A percentile compares a stretch with the other conserved stretches of the same genome.
Evolutionary conservation across 805 yeast genomes (phyloP).

Genomic region (Lachancea fermentati): DNA sequence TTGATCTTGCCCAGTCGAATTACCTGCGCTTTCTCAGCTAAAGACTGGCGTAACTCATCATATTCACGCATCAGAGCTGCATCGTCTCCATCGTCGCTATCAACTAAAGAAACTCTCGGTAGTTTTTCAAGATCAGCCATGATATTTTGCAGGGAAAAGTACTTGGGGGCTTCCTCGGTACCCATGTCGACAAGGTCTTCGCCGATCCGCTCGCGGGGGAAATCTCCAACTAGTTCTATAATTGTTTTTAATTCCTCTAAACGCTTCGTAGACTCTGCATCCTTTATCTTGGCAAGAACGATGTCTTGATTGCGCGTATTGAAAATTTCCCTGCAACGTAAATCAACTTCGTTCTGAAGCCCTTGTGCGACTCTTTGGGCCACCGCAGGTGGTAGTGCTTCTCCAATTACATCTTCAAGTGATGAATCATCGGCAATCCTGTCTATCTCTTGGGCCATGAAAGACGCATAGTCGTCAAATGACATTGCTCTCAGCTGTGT

Average conservation of each 20-base stretch:
- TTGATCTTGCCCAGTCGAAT: conserved; percentile 3
- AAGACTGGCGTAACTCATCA: conserved; percentile 16
- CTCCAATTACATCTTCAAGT: too few species aligned
- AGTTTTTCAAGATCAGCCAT: conserved; percentile 19
- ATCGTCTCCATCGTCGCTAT: conserved; percentile 11
- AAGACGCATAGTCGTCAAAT: too few species aligned
- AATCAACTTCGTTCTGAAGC: conserved; percentile 1
- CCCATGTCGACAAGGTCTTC: conserved; percentile 11
- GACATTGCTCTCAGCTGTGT: too few species aligned
- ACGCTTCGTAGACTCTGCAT: conserved; percentile 16
- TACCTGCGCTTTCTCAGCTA: conserved; percentile 8
- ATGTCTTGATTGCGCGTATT: conserved; percentile 14
- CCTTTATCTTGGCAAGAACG: conserved; percentile 14
- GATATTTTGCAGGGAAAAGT: conserved; percentile 16
- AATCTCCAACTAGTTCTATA: conserved; percentile 21
- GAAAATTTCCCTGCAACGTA: conserved; percentile 3
- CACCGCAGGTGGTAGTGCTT: too few species aligned
- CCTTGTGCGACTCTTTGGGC: neutral
- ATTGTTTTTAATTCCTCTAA: conserved; percentile 15
- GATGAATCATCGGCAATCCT: too few species aligned
- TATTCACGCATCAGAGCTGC: conserved; percentile 22
- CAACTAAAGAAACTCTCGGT: conserved; percentile 19
- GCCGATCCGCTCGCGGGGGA: conserved; percentile 23
- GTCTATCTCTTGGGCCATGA: too few species aligned
- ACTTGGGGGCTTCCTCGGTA: conserved; percentile 6